Evolutionary conservation across 169 alveolate genomes (phyloP).

Genomic region (Babesia ovis): DNA sequence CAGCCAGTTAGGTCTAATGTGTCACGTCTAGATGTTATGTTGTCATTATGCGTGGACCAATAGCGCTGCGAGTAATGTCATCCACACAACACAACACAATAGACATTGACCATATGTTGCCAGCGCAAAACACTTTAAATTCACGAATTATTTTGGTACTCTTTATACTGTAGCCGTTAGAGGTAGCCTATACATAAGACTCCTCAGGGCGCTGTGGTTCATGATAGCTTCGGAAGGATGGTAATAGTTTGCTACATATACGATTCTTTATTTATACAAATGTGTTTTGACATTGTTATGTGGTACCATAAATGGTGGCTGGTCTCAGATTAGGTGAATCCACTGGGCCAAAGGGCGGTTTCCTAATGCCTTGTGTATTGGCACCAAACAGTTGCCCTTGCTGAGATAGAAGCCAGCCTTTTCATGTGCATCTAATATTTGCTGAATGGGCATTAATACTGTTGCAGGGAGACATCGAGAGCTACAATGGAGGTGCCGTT

Average conservation of each 20-base stretch:
- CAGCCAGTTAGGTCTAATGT: too few relatives aligned
- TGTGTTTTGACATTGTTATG: neutral
- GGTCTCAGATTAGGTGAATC: too few relatives aligned
- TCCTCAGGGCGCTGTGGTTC: slow-evolving; percentile 3
- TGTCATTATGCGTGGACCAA: too few relatives aligned
- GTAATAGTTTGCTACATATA: neutral
- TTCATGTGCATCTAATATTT: too few relatives aligned
- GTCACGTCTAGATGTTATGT: too few relatives aligned
- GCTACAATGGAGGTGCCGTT: slow-evolving; percentile 94
- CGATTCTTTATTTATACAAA: too few relatives aligned
- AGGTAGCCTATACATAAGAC: neutral
- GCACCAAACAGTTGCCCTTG: too few relatives aligned
- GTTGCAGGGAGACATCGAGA: slow-evolving; percentile 73
- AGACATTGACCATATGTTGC: neutral
- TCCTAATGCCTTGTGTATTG: too few relatives aligned
- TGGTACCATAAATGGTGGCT: too few relatives aligned
- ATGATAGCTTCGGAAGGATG: slow-evolving; percentile 4
- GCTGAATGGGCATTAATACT: neutral
- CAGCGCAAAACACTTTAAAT: neutral
- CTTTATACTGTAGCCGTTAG: neutral
- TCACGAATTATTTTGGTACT: neutral
- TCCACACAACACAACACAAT: slow-evolving; percentile 8
- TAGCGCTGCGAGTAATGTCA: neutral
- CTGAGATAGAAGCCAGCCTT: too few relatives aligned
- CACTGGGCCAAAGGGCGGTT: too few relatives aligned